Evolutionary conservation across 768 basidiomycete species (phyloP), one percentile per base, ranked within the genome.

Genomic region (Phlegmacium glaucopus): DNA sequence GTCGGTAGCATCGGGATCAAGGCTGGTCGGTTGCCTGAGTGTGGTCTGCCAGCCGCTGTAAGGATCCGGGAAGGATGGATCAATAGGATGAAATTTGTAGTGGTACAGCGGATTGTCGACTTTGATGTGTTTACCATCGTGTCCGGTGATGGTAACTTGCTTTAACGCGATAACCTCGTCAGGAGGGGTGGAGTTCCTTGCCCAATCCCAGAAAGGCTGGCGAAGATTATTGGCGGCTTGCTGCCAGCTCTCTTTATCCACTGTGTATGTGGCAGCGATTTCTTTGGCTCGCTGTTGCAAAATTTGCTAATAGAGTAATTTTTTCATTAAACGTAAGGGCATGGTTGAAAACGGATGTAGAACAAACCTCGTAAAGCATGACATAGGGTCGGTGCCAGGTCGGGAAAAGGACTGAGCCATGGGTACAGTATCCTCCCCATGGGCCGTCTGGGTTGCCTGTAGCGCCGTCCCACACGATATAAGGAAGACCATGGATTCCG

Each of bases 331-430:
- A 30, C 28, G 9, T 35, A 34, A 9, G 26, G 32, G n/a, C 39
- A n/a, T 12, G n/a, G 16, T 26, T 15, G 18, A 4, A n/a, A 6
- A 13, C 2, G 34, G 18, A 36, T 38, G 22, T 5, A 11, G n/a
- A 12, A 35, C 65, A 9, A 39, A 79, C 79, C 68, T 82, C 79
- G 48, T 70, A 72, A 1, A 79, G 59, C 28, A 71, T 57, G 18
- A 80, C 58, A 50, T 80, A 80, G 3, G 77, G 76, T 42, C 80
- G 61, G 52, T 82, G 79, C 74, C 76, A 80, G 4, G 75, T 78
- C 7, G 78, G 78, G 66, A 80, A 80, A 9, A 79, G 61, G 8
- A 72, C 66, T 1, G 71, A 72, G 12, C 74, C 75, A 56, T 82
- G 80, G n/a, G 70, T 72, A 55, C 79, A 81, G 53, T 81, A 80